Evolutionary conservation across 2,329 filamentous ascomycete species (phyloP).

Genomic region (Fusarium sp.): DNA sequence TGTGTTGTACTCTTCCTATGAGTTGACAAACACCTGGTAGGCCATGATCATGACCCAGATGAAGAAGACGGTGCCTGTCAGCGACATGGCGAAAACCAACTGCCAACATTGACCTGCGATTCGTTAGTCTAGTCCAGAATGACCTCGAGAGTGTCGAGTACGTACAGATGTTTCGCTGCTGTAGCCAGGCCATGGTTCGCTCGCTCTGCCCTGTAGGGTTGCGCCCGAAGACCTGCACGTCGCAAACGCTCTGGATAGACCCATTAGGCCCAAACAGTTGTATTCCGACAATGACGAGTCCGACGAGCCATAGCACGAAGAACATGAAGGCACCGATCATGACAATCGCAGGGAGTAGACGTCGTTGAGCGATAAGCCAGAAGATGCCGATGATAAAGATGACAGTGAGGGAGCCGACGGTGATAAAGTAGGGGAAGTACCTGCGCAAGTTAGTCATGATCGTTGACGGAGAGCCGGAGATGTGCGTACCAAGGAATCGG

Average conservation of each 20-base stretch:
- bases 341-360: conserved; percentile 70
- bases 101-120: conserved; percentile 70
- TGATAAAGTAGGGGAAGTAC: conserved; percentile 76
- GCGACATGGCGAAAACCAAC: conserved; percentile 70
- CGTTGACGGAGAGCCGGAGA: rapidly evolving
- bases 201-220: conserved; percentile 62
- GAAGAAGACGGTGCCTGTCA: conserved; percentile 69
- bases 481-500: conserved; percentile 67
- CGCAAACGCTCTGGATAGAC: conserved; percentile 69
- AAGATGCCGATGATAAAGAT: conserved; percentile 74
- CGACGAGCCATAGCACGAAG: conserved; percentile 75
- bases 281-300: conserved; percentile 69
- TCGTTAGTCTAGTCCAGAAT: conserved; percentile 22
- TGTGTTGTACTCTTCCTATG: conserved; percentile 33
- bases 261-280: conserved; percentile 72
- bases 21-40: conserved; percentile 69
- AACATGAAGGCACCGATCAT: conserved; percentile 73
- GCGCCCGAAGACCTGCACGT: conserved; percentile 65
- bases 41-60: conserved; percentile 78
- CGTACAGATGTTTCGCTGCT: conserved; percentile 73
- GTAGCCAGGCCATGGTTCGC: conserved; percentile 70
- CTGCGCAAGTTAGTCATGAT: conserved; percentile 48
- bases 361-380: conserved; percentile 69
- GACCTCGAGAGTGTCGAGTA: conserved; percentile 20
- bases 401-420: conserved; percentile 67